phyloP scores from a whole-genome alignment of 495 filamentous ascomycete species.

The Penicillium lagena region DNA sequence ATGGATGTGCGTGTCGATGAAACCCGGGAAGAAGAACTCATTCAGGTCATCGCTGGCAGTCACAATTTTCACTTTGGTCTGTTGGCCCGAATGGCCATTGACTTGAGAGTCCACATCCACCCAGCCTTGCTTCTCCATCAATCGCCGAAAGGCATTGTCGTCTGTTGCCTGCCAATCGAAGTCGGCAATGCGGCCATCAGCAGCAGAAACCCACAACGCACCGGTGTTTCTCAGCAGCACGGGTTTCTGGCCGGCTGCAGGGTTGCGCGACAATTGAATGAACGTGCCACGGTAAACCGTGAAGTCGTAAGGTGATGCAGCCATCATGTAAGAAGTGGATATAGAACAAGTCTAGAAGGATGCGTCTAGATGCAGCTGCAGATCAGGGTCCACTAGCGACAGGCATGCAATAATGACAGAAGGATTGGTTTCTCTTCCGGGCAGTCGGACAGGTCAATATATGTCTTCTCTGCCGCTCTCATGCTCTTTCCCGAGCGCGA shows the following conservation, averaged over 20 bases:
- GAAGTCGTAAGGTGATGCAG: constrained; percentile 3
- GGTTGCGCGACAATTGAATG: constrained; percentile 15
- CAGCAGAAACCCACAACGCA: constrained; percentile 55
- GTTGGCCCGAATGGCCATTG: not conserved
- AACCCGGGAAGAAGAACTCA: constrained; percentile 85
- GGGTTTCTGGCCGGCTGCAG: constrained; percentile 3
- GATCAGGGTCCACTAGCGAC: not conserved
- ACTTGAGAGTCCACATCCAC: constrained; percentile 2
- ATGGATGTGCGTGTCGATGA: constrained; percentile 92
- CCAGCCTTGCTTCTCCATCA: constrained; percentile 39
- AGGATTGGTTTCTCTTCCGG: too few relatives aligned
- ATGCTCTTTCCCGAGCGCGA: too few relatives aligned
- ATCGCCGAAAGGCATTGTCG: constrained; percentile 26
- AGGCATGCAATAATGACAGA: not conserved
- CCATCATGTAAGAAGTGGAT: not conserved
- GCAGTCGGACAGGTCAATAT: too few relatives aligned
- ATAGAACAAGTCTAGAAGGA: not conserved
- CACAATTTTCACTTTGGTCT: constrained; percentile 13
- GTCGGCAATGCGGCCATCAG: constrained; percentile 51
- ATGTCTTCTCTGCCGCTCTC: too few relatives aligned
- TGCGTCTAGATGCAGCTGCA: not conserved
- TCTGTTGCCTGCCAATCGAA: constrained; percentile 22
- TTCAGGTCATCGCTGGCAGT: constrained; percentile 24
- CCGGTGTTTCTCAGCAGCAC: constrained; percentile 36
- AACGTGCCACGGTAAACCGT: constrained; percentile 39